These are phyloP conservation scores for Fusarium sp. DNA, from an alignment of 2,329 filamentous ascomycete species.

Conservation along the genomic window DNA sequence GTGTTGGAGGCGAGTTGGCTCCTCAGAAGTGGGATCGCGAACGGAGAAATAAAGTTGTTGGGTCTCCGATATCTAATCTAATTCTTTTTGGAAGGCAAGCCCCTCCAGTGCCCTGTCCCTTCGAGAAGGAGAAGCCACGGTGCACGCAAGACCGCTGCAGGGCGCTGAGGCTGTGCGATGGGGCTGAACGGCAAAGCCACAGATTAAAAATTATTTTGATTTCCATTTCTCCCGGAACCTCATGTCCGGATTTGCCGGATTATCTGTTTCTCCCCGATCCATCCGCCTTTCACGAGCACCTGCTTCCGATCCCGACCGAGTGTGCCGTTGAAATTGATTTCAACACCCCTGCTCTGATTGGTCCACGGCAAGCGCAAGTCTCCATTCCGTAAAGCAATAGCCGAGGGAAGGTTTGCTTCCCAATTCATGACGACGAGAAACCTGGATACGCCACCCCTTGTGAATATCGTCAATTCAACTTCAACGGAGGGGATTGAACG, in stretches of 20 bases:
- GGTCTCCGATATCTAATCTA: conserved; percentile 45
- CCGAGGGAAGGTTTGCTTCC: conserved; percentile 48
- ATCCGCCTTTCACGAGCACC: conserved; percentile 42
- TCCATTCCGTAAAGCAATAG: conserved; percentile 42
- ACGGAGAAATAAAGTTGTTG: conserved; percentile 44
- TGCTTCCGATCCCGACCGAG: conserved; percentile 39
- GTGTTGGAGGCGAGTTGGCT: not conserved
- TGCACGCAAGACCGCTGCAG: not conserved
- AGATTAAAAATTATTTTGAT: conserved; percentile 16
- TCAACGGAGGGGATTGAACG: conserved; percentile 45
- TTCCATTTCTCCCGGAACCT: conserved; percentile 30
- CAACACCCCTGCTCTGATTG: conserved; percentile 46
- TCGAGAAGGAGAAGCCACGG: conserved; percentile 17
- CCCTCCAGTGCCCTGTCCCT: conserved; percentile 40
- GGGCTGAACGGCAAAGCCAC: conserved; percentile 5
- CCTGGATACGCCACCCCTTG: conserved; percentile 39
- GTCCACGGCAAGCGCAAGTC: conserved; percentile 20
- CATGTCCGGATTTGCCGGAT: not conserved
- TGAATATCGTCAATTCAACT: conserved; percentile 37
- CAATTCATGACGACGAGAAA: conserved; percentile 46
- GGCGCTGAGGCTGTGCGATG: conserved; percentile 23
- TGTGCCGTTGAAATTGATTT: conserved; percentile 44
- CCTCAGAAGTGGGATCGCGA: conserved; percentile 39
- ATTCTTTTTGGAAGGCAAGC: conserved; percentile 27
- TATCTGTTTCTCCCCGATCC: conserved; percentile 11